Evolutionary conservation across 768 basidiomycete species (phyloP), one percentile per base, ranked within the genome.

Genomic region (Lyophyllum atratum): DNA sequence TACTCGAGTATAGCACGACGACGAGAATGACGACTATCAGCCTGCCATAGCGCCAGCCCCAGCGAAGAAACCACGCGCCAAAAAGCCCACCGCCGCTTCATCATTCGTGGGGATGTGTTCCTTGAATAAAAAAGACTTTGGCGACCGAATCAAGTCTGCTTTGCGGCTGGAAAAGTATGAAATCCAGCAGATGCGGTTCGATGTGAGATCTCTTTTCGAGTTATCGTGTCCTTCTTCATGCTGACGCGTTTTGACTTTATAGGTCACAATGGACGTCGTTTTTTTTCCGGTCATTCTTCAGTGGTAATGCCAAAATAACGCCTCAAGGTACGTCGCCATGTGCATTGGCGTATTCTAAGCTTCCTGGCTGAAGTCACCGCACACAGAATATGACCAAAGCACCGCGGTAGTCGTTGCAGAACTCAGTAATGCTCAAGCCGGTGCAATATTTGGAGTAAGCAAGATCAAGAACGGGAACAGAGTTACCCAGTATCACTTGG

Each of bases 381-480:
- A 29, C 17, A 4, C 22, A 58, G 52, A 49, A 47, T 56, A 52
- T 25, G 47, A 53, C 42, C 46, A 39, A 15, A 52, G 17, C 31
- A 42, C 40, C 21, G 15, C 46, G 28, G 25, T 52, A 10, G 59
- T 56, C 11, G 47, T 54, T 31, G 33, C 55, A 34, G 49, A 60
- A 17, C 52, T 60, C 47, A 48, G 24, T 15, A 54, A 51, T 21
- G 12, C 51, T 49, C 55, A 50, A 42, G 55, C 55, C 11, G 51
- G 42, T 8, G 6, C 4, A 14, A 46, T 56, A 25, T 60, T 53
- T 24, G 47, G 40, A 33, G 50, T 49, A n/a, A 54, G 55, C 47
- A 49, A 60, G 19, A 44, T 50, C 34, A 61, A 54, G 31, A 61
- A 60, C 21, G 53, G 59, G 1, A 56, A 53, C 33, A 40, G 31